phyloP scores from a whole-genome alignment of 768 basidiomycete genomes.

The Trichaptum fuscoviolaceum region DNA sequence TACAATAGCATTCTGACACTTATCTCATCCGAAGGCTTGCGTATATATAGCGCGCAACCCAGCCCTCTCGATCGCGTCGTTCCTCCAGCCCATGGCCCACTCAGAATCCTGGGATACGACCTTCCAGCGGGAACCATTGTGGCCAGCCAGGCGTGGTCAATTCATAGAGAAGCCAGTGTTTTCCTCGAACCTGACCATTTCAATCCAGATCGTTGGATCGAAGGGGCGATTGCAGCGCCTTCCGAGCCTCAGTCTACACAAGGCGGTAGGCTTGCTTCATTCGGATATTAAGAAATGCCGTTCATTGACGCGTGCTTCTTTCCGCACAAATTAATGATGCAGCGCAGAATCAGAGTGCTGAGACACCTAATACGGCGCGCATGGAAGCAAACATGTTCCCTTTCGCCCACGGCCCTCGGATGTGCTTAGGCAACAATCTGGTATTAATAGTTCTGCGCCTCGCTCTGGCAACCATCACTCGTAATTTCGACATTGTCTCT shows the following conservation, averaged over 20 bases:
- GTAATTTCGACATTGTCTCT: constrained; percentile 65
- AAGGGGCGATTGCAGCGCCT: constrained; percentile 29
- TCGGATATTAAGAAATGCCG: neutral
- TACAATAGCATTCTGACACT: neutral
- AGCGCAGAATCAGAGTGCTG: neutral
- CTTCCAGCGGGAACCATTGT: constrained; percentile 77
- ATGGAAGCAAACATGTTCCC: constrained; percentile 76
- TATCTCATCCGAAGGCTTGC: constrained; percentile 43
- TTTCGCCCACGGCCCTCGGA: constrained; percentile 65
- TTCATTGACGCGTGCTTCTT: neutral
- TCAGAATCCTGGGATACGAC: constrained; percentile 75
- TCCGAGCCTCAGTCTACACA: constrained; percentile 35
- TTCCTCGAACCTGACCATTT: constrained; percentile 76
- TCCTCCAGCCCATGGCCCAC: constrained; percentile 52
- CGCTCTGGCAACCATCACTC: constrained; percentile 49
- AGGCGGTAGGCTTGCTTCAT: constrained; percentile 3
- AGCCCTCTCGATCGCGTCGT: constrained; percentile 77
- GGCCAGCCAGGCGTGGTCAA: constrained; percentile 80
- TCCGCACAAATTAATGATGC: neutral
- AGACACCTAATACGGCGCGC: neutral
- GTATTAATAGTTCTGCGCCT: constrained; percentile 65
- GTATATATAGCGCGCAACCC: constrained; percentile 68
- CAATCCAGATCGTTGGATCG: constrained; percentile 75
- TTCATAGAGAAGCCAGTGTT: constrained; percentile 66
- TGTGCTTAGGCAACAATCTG: constrained; percentile 74